phyloP scores from a whole-genome alignment of 179 eudicot genomes.

The Sideroxylon spinosum region DNA sequence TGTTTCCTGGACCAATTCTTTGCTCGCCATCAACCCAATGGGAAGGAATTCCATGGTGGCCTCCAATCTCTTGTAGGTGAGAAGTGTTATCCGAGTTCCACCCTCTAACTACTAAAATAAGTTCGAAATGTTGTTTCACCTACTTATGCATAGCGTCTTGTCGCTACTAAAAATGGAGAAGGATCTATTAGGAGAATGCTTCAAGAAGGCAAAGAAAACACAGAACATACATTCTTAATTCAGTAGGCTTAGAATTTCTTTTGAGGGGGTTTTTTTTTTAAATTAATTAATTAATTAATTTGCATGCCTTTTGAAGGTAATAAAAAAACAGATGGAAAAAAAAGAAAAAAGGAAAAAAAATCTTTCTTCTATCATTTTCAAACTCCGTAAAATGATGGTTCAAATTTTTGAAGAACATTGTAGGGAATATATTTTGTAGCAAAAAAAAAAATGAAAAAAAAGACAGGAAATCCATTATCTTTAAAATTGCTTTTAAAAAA shows the following conservation, averaged over 20 bases:
- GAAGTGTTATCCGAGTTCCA: constrained; percentile 99
- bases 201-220: neutral
- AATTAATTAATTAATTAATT: neutral
- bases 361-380: too few species aligned
- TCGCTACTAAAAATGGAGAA: constrained; percentile 58
- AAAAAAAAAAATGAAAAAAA: too few species aligned
- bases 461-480: too few species aligned
- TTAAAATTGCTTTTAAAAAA: too few species aligned
- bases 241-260: neutral
- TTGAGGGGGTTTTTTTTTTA: neutral
- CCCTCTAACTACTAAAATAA: constrained; percentile 88
- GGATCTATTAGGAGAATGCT: neutral
- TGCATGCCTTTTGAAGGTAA: too few species aligned
- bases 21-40: constrained; percentile 89
- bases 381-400: too few species aligned
- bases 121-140: constrained; percentile 72
- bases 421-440: too few species aligned
- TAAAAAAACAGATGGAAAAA: neutral
- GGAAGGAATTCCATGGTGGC: constrained; percentile 89
- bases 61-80: constrained; percentile 94
- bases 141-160: constrained; percentile 98
- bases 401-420: too few species aligned
- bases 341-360: too few species aligned
- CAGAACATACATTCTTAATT: neutral
- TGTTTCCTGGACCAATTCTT: constrained; percentile 94